Evolutionary conservation across 2,329 filamentous ascomycete species (phyloP).

Genomic region (Diplodia seriata): DNA sequence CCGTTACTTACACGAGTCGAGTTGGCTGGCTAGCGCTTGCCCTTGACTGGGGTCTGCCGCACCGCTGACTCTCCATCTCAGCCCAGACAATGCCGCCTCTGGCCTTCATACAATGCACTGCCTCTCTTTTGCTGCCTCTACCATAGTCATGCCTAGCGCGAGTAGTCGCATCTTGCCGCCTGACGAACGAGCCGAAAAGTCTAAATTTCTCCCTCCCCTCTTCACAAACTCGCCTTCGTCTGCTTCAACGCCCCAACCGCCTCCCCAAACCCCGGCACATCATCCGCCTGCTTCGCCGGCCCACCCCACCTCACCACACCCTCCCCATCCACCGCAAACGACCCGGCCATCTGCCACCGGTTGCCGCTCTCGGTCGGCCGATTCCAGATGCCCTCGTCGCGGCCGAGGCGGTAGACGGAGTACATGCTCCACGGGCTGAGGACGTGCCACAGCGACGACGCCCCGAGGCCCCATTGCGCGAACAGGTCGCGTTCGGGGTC

Average conservation of each 20-base stretch:
- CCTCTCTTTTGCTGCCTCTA: not conserved
- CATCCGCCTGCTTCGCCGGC: slow-evolving; percentile 58
- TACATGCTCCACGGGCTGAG: slow-evolving; percentile 65
- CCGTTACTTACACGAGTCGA: slow-evolving; percentile 8
- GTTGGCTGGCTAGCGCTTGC: not conserved
- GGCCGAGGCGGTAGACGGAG: slow-evolving; percentile 64
- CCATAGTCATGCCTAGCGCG: not conserved
- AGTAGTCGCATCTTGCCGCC: too few relatives aligned
- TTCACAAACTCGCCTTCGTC: slow-evolving; percentile 6
- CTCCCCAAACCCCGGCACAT: slow-evolving; percentile 62
- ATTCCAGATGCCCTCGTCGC: slow-evolving; percentile 71
- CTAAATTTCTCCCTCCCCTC: too few relatives aligned
- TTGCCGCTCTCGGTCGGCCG: slow-evolving; percentile 69
- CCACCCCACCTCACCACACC: slow-evolving; percentile 63
- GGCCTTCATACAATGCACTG: too few relatives aligned
- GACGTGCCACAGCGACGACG: slow-evolving; percentile 67
- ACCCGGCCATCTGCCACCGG: slow-evolving; percentile 72
- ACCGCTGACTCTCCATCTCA: slow-evolving; percentile 18
- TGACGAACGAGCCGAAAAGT: too few relatives aligned
- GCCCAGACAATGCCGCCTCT: not conserved
- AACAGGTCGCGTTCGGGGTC: slow-evolving; percentile 68
- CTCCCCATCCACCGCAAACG: slow-evolving; percentile 65
- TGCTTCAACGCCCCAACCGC: slow-evolving; percentile 45
- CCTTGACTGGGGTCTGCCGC: slow-evolving; percentile 2
- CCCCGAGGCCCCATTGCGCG: slow-evolving; percentile 69